A percentile compares a stretch with the other conserved stretches of the same genome.
Conservation (phyloP, 2,329 filamentous ascomycete genomes). For the Pseudogymnoascus sp. region DNA sequence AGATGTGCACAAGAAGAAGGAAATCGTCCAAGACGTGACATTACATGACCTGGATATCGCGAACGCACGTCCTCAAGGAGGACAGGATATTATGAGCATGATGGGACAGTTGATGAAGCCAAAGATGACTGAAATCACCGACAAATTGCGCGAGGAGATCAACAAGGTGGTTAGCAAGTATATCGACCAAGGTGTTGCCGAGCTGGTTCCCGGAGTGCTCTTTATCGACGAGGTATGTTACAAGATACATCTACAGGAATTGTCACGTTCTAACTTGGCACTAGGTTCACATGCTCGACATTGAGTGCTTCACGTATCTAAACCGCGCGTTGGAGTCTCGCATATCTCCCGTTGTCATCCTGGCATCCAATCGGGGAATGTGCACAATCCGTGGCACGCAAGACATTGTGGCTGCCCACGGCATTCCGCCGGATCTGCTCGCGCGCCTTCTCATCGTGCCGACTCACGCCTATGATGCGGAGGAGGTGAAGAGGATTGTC, state of each 20-base stretch:
- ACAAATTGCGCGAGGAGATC: slow-evolving; percentile 91
- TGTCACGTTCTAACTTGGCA: background rate
- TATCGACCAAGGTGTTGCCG: slow-evolving; percentile 95
- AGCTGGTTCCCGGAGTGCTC: slow-evolving; percentile 93
- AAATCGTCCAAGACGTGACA: slow-evolving; percentile 97
- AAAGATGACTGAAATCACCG: slow-evolving; percentile 98
- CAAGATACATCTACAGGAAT: background rate
- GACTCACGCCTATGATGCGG: slow-evolving; percentile 77
- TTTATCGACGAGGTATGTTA: slow-evolving; percentile 89
- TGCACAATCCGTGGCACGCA: slow-evolving; percentile 85
- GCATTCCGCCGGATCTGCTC: slow-evolving; percentile 88
- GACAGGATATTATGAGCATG: slow-evolving; percentile 99
- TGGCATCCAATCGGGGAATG: slow-evolving; percentile 93
- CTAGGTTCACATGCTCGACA: slow-evolving; percentile 97
- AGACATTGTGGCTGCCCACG: slow-evolving; percentile 78
- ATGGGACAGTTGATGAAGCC: slow-evolving; percentile 99
- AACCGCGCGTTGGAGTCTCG: slow-evolving; percentile 94
- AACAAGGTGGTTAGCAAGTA: slow-evolving; percentile 99
- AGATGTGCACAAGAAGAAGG: slow-evolving; percentile 99
- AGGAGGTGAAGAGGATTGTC: slow-evolving; percentile 91
- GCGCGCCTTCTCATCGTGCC: slow-evolving; percentile 93
- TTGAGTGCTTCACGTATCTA: slow-evolving; percentile 98
- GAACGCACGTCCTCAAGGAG: slow-evolving; percentile 89
- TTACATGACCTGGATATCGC: slow-evolving; percentile 94
- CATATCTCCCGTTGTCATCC: slow-evolving; percentile 93